Conservation (phyloP, 176 grass and related monocot species). For the Zea luxurians region DNA sequence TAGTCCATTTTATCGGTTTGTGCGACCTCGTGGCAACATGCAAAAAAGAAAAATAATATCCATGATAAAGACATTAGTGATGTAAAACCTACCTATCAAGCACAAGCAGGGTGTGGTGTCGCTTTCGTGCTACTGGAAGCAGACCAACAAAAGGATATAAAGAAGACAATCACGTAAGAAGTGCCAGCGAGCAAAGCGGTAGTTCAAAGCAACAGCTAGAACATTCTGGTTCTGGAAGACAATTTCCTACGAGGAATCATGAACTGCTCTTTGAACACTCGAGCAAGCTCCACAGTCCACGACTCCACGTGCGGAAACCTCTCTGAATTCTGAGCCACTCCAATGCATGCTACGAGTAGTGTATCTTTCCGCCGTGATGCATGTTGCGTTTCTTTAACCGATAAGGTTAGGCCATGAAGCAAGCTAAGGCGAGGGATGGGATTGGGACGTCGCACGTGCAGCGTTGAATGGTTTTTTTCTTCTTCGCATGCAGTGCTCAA, state of each 20-base stretch:
- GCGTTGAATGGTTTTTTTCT: not conserved
- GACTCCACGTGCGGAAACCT: not conserved
- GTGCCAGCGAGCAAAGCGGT: conserved; percentile 26
- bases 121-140: conserved; percentile 4
- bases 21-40: not conserved
- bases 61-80: conserved; percentile 21
- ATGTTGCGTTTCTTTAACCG: not conserved
- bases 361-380: not conserved
- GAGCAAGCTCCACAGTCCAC: not conserved
- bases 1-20: not conserved
- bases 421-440: not conserved
- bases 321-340: not conserved
- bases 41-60: not conserved
- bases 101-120: conserved; percentile 16
- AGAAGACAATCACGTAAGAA: not conserved
- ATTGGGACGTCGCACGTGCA: conserved; percentile 28
- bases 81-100: conserved; percentile 34
- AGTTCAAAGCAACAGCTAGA: conserved; percentile 22
- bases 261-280: not conserved
- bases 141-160: not conserved
- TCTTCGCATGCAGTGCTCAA: too few species aligned
- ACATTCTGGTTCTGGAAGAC: not conserved
- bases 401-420: conserved; percentile 47
- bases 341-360: too few species aligned
- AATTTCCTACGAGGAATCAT: not conserved